Percentiles rank a stretch among this genome's conserved stretches.
Conservation (phyloP, 805 yeast species). For the Teunomyces lycoperdinae region DNA sequence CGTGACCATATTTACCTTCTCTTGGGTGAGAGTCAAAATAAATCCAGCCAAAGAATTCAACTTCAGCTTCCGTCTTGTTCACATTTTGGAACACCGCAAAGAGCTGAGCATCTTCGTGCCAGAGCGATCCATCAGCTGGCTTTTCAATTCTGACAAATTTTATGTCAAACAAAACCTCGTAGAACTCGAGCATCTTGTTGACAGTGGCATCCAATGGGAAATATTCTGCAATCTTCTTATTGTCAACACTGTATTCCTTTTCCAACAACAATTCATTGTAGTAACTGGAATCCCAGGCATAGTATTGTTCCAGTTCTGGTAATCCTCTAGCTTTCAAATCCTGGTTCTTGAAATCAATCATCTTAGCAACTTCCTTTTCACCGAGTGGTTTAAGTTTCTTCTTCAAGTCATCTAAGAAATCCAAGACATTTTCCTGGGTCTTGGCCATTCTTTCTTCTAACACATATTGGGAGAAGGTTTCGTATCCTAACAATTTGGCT, state of each 20-base stretch:
- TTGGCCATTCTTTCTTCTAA: conserved; percentile 84
- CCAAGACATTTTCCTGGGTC: conserved; percentile 53
- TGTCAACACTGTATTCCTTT: conserved; percentile 68
- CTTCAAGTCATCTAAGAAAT: conserved; percentile 62
- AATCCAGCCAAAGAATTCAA: conserved; percentile 69
- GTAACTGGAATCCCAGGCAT: conserved; percentile 73
- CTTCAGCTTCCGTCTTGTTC: conserved; percentile 31
- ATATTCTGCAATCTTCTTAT: conserved; percentile 67
- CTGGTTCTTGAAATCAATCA: conserved; percentile 51
- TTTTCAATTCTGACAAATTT: conserved; percentile 56
- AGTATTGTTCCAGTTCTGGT: conserved; percentile 36
- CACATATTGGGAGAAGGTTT: conserved; percentile 64
- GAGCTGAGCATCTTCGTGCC: conserved; percentile 81
- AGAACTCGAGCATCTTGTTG: conserved; percentile 64
- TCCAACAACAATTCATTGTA: conserved; percentile 66
- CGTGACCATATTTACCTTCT: conserved; percentile 84
- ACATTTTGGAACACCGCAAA: conserved; percentile 69
- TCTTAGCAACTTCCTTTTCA: conserved; percentile 45
- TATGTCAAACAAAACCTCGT: conserved; percentile 66
- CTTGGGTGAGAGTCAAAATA: conserved; percentile 83
- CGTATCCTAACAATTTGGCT: conserved; percentile 64
- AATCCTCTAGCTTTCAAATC: conserved; percentile 49
- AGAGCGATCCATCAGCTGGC: conserved; percentile 42
- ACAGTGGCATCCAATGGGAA: conserved; percentile 74
- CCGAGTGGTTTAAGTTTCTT: conserved; percentile 60